Percentiles rank a stretch among this genome's conserved stretches.
These are phyloP conservation scores for Vitis hybrid DNA, from an alignment of 177 flowering plant species.

Conservation along the genomic window DNA sequence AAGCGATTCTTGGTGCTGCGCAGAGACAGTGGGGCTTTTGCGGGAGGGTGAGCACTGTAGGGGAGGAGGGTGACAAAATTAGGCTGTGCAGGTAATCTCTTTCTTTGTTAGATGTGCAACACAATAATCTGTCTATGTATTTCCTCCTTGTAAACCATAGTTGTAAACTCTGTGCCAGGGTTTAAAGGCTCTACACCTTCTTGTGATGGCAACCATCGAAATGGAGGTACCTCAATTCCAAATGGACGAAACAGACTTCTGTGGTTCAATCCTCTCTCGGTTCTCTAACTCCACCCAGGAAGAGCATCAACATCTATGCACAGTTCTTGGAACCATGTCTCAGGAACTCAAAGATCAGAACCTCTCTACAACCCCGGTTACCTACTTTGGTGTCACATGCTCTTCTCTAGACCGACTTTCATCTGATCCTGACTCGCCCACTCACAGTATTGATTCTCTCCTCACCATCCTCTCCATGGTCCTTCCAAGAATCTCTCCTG, in stretches of 20 bases:
- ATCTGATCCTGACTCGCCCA: conserved; percentile 22
- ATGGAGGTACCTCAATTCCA: conserved; percentile 7
- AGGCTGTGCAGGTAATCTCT: neutral
- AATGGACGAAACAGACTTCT: conserved; percentile 38
- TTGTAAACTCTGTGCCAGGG: no score
- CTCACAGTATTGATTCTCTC: conserved; percentile 46
- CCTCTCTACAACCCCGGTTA: conserved; percentile 47
- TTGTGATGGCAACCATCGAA: conserved; percentile 38
- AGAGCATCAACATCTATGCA: conserved; percentile 72
- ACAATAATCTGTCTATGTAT: no score
- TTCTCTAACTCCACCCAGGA: conserved; percentile 47
- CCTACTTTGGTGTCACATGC: conserved; percentile 67
- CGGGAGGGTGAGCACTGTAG: no score
- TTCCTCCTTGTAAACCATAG: no score
- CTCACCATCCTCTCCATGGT: conserved; percentile 45
- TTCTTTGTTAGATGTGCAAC: no score
- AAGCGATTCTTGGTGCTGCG: no score
- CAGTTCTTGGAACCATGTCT: conserved; percentile 65
- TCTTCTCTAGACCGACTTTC: conserved; percentile 58
- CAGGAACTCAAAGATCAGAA: conserved; percentile 73
- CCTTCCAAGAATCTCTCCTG: conserved; percentile 38
- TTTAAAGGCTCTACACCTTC: no score
- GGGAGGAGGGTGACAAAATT: no score
- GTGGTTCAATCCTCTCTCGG: conserved; percentile 44
- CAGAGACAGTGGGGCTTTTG: no score